Conservation (phyloP, 805 yeast genomes). For the Isabelozyma rhagii region DNA sequence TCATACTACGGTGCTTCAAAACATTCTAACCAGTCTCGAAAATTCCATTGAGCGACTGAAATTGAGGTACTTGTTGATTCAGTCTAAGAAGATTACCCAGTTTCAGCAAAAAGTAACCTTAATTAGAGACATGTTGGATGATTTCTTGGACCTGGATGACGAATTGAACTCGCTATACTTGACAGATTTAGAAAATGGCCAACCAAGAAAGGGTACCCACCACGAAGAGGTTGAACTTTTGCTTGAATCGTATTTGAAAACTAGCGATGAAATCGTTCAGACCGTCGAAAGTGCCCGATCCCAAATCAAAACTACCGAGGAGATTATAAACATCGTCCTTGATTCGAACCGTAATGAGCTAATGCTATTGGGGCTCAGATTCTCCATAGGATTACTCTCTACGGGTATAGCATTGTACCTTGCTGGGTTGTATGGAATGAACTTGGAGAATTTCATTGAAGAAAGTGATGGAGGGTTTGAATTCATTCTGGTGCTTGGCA, state of each 20-base stretch:
- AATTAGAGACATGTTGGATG: conserved; percentile 82
- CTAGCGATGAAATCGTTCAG: conserved; percentile 92
- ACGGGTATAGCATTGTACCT: conserved; percentile 76
- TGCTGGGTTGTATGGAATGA: conserved; percentile 95
- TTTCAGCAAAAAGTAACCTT: conserved; percentile 81
- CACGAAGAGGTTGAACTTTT: conserved; percentile 89
- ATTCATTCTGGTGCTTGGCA: conserved; percentile 37
- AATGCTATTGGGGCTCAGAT: conserved; percentile 81
- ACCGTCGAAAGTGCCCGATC: conserved; percentile 71
- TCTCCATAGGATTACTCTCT: conserved; percentile 79
- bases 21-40: conserved; percentile 75
- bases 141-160: conserved; percentile 71
- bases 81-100: conserved; percentile 78
- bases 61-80: conserved; percentile 73
- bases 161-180: conserved; percentile 78
- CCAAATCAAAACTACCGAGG: conserved; percentile 92
- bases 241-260: conserved; percentile 85
- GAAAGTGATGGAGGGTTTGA: conserved; percentile 72
- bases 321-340: conserved; percentile 85
- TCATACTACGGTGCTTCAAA: conserved; percentile 70
- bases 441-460: conserved; percentile 87
- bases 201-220: conserved; percentile 51
- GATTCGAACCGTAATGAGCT: conserved; percentile 93
- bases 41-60: conserved; percentile 76
- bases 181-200: conserved; percentile 52